A percentile compares a stretch with the other conserved stretches of the same genome.
Conservation (phyloP, 1,139 yeast genomes). For the Blastobotrys elegans region DNA sequence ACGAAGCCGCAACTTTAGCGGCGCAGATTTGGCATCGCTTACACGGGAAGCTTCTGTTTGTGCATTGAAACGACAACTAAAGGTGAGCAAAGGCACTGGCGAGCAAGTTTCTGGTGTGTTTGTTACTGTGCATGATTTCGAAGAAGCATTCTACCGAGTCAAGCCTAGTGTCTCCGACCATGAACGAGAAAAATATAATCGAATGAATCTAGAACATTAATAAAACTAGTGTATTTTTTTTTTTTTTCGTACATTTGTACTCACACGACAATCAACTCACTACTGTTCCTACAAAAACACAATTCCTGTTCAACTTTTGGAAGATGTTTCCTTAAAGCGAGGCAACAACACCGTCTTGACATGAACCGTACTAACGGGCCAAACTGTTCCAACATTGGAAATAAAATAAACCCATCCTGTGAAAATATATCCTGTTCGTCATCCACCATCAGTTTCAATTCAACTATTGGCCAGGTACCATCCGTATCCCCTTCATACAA, state of each 20-base stretch:
- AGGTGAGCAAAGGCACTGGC: constrained; percentile 6
- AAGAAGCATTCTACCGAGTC: constrained; percentile 63
- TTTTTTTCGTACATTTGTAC: too few relatives aligned
- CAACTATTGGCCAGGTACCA: neutral
- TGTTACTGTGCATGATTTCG: constrained; percentile 48
- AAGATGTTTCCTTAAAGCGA: neutral
- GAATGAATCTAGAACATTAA: constrained; percentile 19
- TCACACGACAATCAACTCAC: neutral
- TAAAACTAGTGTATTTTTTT: neutral
- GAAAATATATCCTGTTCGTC: neutral
- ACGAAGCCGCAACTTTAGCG: constrained; percentile 83
- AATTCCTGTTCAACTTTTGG: neutral
- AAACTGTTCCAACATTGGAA: neutral
- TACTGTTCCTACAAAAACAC: neutral
- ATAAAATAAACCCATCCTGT: neutral
- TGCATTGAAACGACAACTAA: constrained; percentile 56
- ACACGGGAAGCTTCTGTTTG: constrained; percentile 90
- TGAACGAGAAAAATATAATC: constrained; percentile 74
- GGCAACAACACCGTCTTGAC: neutral
- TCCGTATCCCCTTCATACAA: neutral
- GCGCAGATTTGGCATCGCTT: constrained; percentile 91
- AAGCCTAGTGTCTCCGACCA: constrained; percentile 88
- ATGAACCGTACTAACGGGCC: neutral
- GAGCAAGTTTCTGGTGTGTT: constrained; percentile 13
- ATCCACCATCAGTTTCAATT: neutral